These are phyloP conservation scores for Hermanozyma aechmeae DNA, from an alignment of 805 yeast genomes.

Conservation along the genomic window DNA sequence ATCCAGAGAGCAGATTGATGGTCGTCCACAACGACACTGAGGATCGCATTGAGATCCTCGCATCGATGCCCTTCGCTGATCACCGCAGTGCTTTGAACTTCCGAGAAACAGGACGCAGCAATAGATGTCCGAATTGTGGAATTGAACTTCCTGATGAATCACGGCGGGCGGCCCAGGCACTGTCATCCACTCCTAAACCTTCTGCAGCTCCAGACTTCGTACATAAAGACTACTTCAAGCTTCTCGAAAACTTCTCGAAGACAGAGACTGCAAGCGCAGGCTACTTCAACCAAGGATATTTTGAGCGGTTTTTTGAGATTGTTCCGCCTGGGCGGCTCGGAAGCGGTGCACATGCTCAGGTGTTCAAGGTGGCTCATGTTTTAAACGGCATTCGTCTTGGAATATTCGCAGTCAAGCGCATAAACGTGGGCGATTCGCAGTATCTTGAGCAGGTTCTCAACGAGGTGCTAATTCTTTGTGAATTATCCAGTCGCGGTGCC, in stretches of 20 bases:
- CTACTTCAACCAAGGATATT: constrained; percentile 71
- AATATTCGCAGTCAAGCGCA: constrained; percentile 73
- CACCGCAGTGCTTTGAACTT: no score
- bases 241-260: constrained; percentile 19
- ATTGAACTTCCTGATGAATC: constrained; percentile 3
- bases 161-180: background rate
- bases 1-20: constrained; percentile 23
- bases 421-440: constrained; percentile 69
- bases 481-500: constrained; percentile 35
- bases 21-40: constrained; percentile 26
- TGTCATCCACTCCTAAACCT: background rate
- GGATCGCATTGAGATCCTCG: no score
- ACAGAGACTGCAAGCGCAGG: background rate
- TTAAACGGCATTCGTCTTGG: constrained; percentile 67
- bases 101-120: no score
- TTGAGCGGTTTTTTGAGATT: constrained; percentile 57
- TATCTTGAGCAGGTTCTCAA: constrained; percentile 62
- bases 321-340: constrained; percentile 51
- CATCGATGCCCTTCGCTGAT: no score
- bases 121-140: constrained; percentile 9
- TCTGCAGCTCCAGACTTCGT: constrained; percentile 13
- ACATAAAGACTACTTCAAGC: constrained; percentile 28
- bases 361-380: constrained; percentile 75
- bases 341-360: constrained; percentile 78
- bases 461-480: constrained; percentile 68